Evolutionary conservation across 345 rosid species (phyloP).

Genomic region (Cardamine resedifolia): DNA sequence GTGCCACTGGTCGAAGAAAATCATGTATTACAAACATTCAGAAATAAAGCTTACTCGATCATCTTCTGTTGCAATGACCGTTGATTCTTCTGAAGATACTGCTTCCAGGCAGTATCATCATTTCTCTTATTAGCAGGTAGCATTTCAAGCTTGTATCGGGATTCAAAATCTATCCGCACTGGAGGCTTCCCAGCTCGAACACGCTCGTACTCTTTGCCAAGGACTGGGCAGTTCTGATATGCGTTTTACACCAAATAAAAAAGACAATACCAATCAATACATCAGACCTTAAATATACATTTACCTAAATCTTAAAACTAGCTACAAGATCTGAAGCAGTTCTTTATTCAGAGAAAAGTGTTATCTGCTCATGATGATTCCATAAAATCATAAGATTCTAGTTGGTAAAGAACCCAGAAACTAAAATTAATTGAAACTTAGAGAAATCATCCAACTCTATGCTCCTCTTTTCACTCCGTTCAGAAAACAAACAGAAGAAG

Average conservation of each 20-base stretch:
- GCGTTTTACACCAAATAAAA: conserved; percentile 19
- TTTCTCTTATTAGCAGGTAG: conserved; percentile 64
- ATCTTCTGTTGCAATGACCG: conserved; percentile 80
- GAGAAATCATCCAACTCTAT: background rate
- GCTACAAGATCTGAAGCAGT: conserved; percentile 9
- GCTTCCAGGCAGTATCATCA: conserved; percentile 91
- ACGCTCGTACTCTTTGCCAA: conserved; percentile 89
- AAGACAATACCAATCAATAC: conserved; percentile 7
- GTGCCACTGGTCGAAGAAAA: background rate
- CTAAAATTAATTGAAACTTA: background rate
- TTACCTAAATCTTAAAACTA: conserved; percentile 6
- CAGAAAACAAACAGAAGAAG: background rate
- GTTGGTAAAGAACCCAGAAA: background rate
- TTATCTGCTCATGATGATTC: conserved; percentile 18
- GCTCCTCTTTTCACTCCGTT: background rate
- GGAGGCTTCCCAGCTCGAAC: conserved; percentile 96
- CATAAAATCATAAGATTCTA: conserved; percentile 11
- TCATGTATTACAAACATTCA: background rate
- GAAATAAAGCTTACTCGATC: conserved; percentile 51
- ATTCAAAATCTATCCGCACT: conserved; percentile 59
- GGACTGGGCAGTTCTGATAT: conserved; percentile 74
- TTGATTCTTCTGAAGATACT: conserved; percentile 72
- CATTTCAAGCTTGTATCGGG: conserved; percentile 68
- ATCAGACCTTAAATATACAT: background rate
- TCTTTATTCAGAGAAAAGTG: background rate